Evolutionary conservation across 352 stramenopile genomes (phyloP), one percentile per base, ranked within the genome.

Genomic region (Paralagenidium karlingii): DNA sequence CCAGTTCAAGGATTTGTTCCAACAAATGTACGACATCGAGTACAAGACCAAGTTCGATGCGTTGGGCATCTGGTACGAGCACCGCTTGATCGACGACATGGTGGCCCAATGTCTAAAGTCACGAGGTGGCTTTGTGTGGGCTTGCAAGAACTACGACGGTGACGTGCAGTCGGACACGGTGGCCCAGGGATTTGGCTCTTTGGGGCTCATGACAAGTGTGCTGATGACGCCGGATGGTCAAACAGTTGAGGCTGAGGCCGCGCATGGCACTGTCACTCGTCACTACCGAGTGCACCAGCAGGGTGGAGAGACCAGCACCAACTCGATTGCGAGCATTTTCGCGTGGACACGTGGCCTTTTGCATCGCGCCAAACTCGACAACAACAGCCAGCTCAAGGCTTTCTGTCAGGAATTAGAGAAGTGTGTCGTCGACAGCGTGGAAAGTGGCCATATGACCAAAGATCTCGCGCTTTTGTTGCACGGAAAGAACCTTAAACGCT

Each of bases 101-200:
- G 81, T 94, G 24, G 81, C 81, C 20, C 78, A 92, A 60, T 69
- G 56, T 33, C 76, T 94, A 53, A 94, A 94, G 61, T 85, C 68
- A n/a, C 64, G 75, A 20, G 81, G 80, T 28, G 81, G 81, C 38
- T 91, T 94, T 40, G 77, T 94, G 11, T 94, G 82, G 82, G 79
- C 79, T 9, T 84, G 65, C 62, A 94, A 94, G 71, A 94, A 93
- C 65, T 94, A 94, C 55, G 82, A 94, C 48, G 82, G 79, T 21
- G 82, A 94, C 53, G 79, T 94, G 51, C 76, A 90, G 58, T 89
- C 69, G n/a, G 82, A 94, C 49, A 90, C 88, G 34, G 32, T 94
- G 1, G 82, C 82, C 2, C 82, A 94, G 60, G 82, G 79, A 20
- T 94, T 80, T 46, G 82, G 82, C 34, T 92, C 77, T 30, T 63